phyloP scores from a whole-genome alignment of 2,329 filamentous ascomycete genomes.

The Tothia fuscella region DNA sequence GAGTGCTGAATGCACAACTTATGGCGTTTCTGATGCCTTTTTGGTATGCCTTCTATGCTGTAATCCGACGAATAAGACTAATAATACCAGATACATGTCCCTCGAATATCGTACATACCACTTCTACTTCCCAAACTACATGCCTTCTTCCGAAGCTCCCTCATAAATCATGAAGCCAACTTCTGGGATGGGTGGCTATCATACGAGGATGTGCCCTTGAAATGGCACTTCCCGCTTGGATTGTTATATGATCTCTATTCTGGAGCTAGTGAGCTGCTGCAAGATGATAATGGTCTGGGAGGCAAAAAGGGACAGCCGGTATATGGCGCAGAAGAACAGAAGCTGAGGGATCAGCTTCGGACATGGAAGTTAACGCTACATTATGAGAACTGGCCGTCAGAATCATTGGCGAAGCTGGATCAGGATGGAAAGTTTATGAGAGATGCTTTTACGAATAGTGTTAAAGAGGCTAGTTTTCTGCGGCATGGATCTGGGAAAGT shows the following conservation, averaged over 20 bases:
- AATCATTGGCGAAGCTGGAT: slow-evolving; percentile 47
- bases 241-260: slow-evolving; percentile 59
- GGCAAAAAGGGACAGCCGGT: background rate
- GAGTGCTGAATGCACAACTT: slow-evolving; percentile 47
- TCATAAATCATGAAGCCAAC: slow-evolving; percentile 46
- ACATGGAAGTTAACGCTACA: slow-evolving; percentile 53
- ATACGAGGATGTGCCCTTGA: slow-evolving; percentile 55
- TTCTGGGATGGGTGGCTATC: slow-evolving; percentile 50
- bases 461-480: slow-evolving; percentile 71
- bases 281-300: slow-evolving; percentile 13
- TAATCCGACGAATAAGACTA: background rate
- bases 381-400: slow-evolving; percentile 45
- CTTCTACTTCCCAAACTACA: slow-evolving; percentile 51
- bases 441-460: slow-evolving; percentile 56
- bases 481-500: slow-evolving; percentile 79
- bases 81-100: slow-evolving; percentile 42
- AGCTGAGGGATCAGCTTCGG: slow-evolving; percentile 18
- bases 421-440: slow-evolving; percentile 43
- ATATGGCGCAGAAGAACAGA: slow-evolving; percentile 14
- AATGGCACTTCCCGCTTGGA: slow-evolving; percentile 61
- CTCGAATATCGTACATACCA: slow-evolving; percentile 57
- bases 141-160: slow-evolving; percentile 45
- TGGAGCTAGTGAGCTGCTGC: slow-evolving; percentile 28
- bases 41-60: slow-evolving; percentile 30
- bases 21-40: slow-evolving; percentile 48